A percentile compares a stretch with the other conserved stretches of the same genome.
Conservation (phyloP, 2,329 filamentous ascomycete species). For the Cladosporium cucumerinum region DNA sequence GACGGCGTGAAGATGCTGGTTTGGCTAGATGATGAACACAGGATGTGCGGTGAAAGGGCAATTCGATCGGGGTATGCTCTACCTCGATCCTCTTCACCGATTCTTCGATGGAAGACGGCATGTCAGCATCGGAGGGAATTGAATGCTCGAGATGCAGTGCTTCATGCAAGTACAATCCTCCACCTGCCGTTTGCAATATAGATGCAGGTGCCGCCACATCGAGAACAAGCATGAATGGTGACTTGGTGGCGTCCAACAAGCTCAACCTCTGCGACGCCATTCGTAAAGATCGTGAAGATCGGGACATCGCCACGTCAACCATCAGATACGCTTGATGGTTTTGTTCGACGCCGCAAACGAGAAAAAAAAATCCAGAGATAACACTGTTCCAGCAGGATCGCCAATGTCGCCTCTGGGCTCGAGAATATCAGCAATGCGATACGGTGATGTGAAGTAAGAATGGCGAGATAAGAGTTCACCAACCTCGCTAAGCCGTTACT, state of each 20-base stretch:
- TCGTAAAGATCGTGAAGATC: background rate
- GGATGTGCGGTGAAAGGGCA: background rate
- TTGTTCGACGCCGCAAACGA: background rate
- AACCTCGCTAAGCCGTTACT: background rate
- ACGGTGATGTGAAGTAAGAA: background rate
- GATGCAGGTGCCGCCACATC: background rate
- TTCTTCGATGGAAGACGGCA: background rate
- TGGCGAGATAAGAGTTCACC: constrained; percentile 2
- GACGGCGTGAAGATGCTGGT: background rate
- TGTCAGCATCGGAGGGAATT: background rate
- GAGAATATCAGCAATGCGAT: background rate
- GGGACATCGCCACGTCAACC: background rate
- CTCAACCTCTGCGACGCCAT: background rate
- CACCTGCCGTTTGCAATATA: background rate
- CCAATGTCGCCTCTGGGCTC: background rate
- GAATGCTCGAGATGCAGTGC: background rate
- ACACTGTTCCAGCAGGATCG: background rate
- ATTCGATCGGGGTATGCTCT: background rate
- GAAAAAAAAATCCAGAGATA: background rate
- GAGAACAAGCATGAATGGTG: constrained; percentile 1
- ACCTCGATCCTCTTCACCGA: background rate
- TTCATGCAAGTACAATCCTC: background rate
- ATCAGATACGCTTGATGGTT: background rate
- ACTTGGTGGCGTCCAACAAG: background rate
- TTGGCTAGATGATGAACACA: background rate